Base-by-base conservation (phyloP, 139 green algal genomes). In the Picochlorum sp. region DNA sequence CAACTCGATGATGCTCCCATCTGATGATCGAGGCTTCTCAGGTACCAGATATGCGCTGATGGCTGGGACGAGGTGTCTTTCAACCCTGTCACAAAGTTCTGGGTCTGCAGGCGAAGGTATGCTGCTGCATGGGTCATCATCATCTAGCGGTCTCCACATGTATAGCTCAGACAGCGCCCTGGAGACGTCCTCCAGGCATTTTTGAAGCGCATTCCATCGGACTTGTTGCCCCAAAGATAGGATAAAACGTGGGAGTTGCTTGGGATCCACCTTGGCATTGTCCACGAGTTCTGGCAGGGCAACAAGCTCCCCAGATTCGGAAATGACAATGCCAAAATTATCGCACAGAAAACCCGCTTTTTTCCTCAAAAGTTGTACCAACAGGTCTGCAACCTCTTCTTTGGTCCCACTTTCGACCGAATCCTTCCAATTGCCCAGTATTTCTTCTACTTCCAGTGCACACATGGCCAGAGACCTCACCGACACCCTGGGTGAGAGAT, bases 1-100 rank as follows among this genome's bases (percentile, higher is more conserved):
- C 20, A 97, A 68, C 75, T 96, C 81, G 34, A 95, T 60, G 8
- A 88, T 71, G 14, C 66, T 83, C 45, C 85, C 87, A 67, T 93
- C 87, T 4, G 57, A 76, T 11, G 78, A 77, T 2, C 81, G 66
- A 37, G 45, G 13, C 6, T 54, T 49, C 4, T 69, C 45, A 1
- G 87, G 83, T 57, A 62, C 62, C 14, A 90, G 57, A 61, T 74
- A 76, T 15, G 31, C 44, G 45, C 61, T 62, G 62, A 92, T 57
- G 1, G 76, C 83, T 15, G 83, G 78, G 16, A 90, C 61, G 18
- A 34, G 18, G 6, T 41, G 34, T 11, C 34, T 41, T 41, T 15
- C 24, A 56, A 44, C 28, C 30, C 9, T 20, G 24, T 54, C 44
- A 37, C 3, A 15, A 20, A 15, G 31, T 21, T 16, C 52, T 64